Evolutionary conservation across 1,284 basidiomycete genomes (phyloP).

Genomic region (Tylopilus sp.): DNA sequence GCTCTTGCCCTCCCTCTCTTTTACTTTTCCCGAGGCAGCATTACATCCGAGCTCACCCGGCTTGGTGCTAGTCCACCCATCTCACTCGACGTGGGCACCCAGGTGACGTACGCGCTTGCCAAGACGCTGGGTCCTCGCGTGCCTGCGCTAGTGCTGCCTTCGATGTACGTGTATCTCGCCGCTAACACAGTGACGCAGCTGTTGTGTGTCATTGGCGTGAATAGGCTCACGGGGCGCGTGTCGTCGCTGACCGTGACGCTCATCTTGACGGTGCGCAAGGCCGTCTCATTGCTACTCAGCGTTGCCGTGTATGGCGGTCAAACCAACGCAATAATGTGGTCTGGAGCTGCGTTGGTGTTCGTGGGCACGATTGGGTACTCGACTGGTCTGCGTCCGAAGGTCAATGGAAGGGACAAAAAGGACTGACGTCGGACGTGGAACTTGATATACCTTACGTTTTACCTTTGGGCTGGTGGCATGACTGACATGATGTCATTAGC

Average conservation of each 20-base stretch:
- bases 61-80: constrained; percentile 56
- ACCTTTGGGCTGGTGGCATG: too few species aligned
- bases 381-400: constrained; percentile 45
- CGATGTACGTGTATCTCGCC: constrained; percentile 73
- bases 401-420: constrained; percentile 31
- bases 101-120: not conserved
- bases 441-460: not conserved
- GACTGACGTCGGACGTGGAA: constrained; percentile 25
- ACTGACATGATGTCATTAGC: too few species aligned
- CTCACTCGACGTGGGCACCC: constrained; percentile 16
- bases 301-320: constrained; percentile 57
- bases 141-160: constrained; percentile 61
- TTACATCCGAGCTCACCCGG: constrained; percentile 60
- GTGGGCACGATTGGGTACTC: constrained; percentile 82
- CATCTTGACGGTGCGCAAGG: constrained; percentile 91
- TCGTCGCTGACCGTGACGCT: constrained; percentile 89
- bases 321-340: constrained; percentile 63
- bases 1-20: constrained; percentile 83
- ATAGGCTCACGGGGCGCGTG: constrained; percentile 85
- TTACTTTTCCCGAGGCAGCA: constrained; percentile 63
- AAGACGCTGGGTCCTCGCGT: not conserved
- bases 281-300: constrained; percentile 84
- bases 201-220: constrained; percentile 91
- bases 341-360: constrained; percentile 75
- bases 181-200: constrained; percentile 90